phyloP scores from a whole-genome alignment of 495 filamentous ascomycete species.

The Aspergillus taichungensis region DNA sequence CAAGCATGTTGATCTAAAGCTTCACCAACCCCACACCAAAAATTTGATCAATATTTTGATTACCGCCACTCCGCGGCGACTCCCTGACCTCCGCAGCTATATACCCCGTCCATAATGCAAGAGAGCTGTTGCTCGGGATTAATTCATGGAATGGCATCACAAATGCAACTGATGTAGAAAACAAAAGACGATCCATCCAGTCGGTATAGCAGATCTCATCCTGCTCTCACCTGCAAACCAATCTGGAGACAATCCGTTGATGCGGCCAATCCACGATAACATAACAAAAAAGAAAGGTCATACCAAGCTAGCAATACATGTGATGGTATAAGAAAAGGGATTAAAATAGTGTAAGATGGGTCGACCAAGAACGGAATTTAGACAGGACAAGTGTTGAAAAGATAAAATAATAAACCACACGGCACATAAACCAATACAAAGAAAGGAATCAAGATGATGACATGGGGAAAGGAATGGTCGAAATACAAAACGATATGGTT shows the following conservation, averaged over 20 bases:
- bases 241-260: constrained; percentile 9
- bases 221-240: constrained; percentile 5
- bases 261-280: constrained; percentile 10
- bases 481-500: constrained; percentile 15
- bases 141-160: constrained; percentile 18
- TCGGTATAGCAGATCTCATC: constrained; percentile 16
- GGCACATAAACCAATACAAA: constrained; percentile 6
- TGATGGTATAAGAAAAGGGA: constrained; percentile 23
- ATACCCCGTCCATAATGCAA: constrained; percentile 7
- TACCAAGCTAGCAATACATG: constrained; percentile 41
- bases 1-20: too few relatives aligned
- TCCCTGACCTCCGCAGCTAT: constrained; percentile 5
- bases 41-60: too few relatives aligned
- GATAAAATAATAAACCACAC: not conserved
- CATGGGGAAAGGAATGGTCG: constrained; percentile 25
- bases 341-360: constrained; percentile 25
- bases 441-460: constrained; percentile 22
- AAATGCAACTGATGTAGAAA: constrained; percentile 16
- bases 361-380: constrained; percentile 17
- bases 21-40: too few relatives aligned
- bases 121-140: constrained; percentile 11
- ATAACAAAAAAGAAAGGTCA: constrained; percentile 18
- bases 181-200: constrained; percentile 16
- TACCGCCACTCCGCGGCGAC: too few relatives aligned
- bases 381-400: constrained; percentile 10